phyloP scores from a whole-genome alignment of 352 stramenopile species.

The Globisporangium yorkense region DNA sequence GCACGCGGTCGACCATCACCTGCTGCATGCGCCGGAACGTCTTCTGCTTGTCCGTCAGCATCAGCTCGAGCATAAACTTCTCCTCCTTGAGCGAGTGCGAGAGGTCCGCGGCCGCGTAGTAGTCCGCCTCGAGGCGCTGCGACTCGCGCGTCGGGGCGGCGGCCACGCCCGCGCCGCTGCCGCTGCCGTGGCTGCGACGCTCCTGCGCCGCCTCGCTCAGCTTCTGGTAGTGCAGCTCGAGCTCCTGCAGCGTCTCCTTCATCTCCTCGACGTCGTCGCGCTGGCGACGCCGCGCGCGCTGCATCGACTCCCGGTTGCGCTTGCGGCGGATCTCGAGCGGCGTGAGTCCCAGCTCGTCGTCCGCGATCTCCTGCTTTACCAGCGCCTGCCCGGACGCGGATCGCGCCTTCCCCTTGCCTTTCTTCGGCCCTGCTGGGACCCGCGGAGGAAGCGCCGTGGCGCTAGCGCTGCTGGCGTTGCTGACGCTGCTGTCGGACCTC shows the following conservation, averaged over 20 bases:
- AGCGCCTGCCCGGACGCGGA: not conserved
- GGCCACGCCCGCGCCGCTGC: not conserved
- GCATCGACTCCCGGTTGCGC: constrained; percentile 53
- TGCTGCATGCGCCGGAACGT: constrained; percentile 18
- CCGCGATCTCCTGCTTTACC: constrained; percentile 6
- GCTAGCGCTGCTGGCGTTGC: constrained; percentile 1
- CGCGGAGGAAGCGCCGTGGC: not conserved
- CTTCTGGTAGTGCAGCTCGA: constrained; percentile 38
- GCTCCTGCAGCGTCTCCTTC: constrained; percentile 36
- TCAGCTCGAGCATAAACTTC: constrained; percentile 48
- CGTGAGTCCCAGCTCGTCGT: constrained; percentile 31
- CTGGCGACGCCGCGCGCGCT: constrained; percentile 35
- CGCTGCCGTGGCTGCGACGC: constrained; percentile 7
- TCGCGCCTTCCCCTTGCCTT: constrained; percentile 1
- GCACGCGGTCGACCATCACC: constrained; percentile 24
- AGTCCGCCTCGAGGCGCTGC: constrained; percentile 30
- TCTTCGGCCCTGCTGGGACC: not conserved
- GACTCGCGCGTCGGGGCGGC: constrained; percentile 9
- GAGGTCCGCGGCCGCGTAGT: constrained; percentile 43
- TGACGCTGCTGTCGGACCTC: not conserved
- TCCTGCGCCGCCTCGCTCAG: constrained; percentile 30
- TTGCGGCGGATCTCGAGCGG: constrained; percentile 46
- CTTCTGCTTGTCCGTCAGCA: constrained; percentile 18
- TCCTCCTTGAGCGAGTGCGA: constrained; percentile 55
- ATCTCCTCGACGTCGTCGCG: constrained; percentile 44